These are phyloP conservation scores for Capronia coronata DNA, from an alignment of 2,329 filamentous ascomycete species.

Conservation along the genomic window DNA sequence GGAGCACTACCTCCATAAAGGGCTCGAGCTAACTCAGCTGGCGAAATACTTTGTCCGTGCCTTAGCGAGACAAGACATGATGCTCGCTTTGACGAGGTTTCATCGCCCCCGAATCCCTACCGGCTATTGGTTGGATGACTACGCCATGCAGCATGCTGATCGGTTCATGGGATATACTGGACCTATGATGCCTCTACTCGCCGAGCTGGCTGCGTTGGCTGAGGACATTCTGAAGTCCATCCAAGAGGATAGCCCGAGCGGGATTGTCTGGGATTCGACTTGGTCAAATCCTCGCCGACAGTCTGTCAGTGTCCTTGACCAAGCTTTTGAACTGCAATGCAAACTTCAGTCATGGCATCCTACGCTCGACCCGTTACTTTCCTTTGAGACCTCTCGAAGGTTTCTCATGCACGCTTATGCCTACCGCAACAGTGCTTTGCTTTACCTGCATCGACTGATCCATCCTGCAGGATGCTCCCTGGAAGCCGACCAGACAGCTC, in stretches of 20 bases:
- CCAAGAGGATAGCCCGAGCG: neutral
- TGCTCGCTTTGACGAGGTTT: slow-evolving; percentile 29
- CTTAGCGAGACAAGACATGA: slow-evolving; percentile 32
- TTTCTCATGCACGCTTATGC: slow-evolving; percentile 31
- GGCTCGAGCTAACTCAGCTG: slow-evolving; percentile 28
- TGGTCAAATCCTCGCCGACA: neutral
- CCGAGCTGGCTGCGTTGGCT: slow-evolving; percentile 30
- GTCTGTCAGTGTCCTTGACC: neutral
- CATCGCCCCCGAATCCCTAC: slow-evolving; percentile 28
- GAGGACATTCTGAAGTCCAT: slow-evolving; percentile 26
- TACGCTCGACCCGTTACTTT: slow-evolving; percentile 20
- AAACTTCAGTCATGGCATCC: slow-evolving; percentile 27
- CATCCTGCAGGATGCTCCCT: slow-evolving; percentile 25
- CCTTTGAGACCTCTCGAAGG: slow-evolving; percentile 29
- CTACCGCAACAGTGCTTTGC: slow-evolving; percentile 28
- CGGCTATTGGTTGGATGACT: slow-evolving; percentile 30
- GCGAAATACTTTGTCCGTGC: slow-evolving; percentile 33
- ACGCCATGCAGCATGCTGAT: slow-evolving; percentile 26
- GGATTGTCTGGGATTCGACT: neutral
- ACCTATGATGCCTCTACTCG: slow-evolving; percentile 32
- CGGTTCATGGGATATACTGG: slow-evolving; percentile 33
- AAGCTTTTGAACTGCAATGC: slow-evolving; percentile 4
- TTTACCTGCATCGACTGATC: slow-evolving; percentile 31
- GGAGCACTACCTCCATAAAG: slow-evolving; percentile 27
- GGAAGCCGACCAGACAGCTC: slow-evolving; percentile 27